phyloP scores from a whole-genome alignment of 2,329 filamentous ascomycete species.

The Verticillium albo-atrum region DNA sequence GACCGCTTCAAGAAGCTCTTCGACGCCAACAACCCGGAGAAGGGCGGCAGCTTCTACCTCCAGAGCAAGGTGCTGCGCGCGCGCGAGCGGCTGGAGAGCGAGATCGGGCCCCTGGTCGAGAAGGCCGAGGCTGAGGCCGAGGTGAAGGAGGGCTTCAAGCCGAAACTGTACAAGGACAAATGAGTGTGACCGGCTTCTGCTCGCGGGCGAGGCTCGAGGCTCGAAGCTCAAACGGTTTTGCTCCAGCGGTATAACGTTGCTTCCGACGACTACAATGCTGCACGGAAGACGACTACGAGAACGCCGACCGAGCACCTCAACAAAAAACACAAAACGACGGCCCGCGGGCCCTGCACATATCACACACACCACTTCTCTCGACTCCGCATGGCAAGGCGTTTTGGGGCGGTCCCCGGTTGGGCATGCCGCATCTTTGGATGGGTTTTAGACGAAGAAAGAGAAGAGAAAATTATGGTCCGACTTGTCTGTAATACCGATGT shows the following conservation, averaged over 20 bases:
- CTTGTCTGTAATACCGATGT: slow-evolving; percentile 1
- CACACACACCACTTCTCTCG: slow-evolving; percentile 11
- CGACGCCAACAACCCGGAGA: slow-evolving; percentile 89
- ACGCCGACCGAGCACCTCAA: no score
- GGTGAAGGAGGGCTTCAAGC: slow-evolving; percentile 82
- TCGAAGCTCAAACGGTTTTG: no score
- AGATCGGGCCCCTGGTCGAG: slow-evolving; percentile 69
- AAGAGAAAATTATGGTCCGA: neutral
- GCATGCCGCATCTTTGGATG: neutral
- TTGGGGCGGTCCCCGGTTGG: slow-evolving; percentile 3
- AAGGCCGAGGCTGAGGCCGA: slow-evolving; percentile 73
- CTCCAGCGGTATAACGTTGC: no score
- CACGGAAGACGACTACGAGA: no score
- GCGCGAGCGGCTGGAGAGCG: slow-evolving; percentile 85
- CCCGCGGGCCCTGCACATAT: neutral
- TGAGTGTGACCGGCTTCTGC: neutral
- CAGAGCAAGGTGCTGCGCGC: slow-evolving; percentile 95
- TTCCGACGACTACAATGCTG: no score
- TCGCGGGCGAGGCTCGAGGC: neutral
- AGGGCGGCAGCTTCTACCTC: slow-evolving; percentile 95
- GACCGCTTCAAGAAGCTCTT: slow-evolving; percentile 92
- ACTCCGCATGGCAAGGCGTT: slow-evolving; percentile 17
- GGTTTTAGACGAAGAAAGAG: slow-evolving; percentile 2
- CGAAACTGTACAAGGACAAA: slow-evolving; percentile 84
- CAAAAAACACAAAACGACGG: neutral